phyloP scores from a whole-genome alignment of 2,329 filamentous ascomycete species.

The Xylariaceae sp. region DNA sequence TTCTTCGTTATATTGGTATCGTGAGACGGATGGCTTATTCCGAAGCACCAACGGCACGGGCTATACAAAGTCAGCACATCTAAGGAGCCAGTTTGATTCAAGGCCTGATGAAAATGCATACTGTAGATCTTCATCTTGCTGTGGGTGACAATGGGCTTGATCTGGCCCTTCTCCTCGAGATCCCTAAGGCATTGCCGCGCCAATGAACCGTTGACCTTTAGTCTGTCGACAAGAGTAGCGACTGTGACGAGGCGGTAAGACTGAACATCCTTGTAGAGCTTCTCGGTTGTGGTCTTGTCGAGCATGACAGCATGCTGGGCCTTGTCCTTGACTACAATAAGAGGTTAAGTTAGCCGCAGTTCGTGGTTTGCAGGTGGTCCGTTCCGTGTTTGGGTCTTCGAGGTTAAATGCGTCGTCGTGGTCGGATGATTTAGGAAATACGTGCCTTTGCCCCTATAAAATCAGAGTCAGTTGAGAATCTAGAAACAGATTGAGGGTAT shows the following conservation, averaged over 20 bases:
- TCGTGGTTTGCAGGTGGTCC: background rate
- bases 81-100: background rate
- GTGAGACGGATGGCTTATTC: constrained; percentile 34
- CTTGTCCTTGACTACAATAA: constrained; percentile 89
- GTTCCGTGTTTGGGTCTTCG: constrained; percentile 12
- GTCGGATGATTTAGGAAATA: constrained; percentile 14
- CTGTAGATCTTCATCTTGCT: constrained; percentile 99
- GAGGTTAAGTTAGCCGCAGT: constrained; percentile 22
- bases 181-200: constrained; percentile 85
- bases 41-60: constrained; percentile 34
- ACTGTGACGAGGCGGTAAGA: constrained; percentile 99
- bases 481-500: constrained; percentile 19
- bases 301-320: constrained; percentile 98
- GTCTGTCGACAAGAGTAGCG: constrained; percentile 95
- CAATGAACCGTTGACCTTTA: constrained; percentile 99
- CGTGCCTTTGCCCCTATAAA: constrained; percentile 33
- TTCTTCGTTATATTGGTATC: constrained; percentile 34
- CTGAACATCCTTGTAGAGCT: constrained; percentile 99
- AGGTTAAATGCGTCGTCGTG: constrained; percentile 9
- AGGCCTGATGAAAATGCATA: constrained; percentile 37
- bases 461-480: constrained; percentile 22
- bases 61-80: constrained; percentile 23
- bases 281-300: constrained; percentile 95
- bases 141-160: constrained; percentile 96
- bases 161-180: constrained; percentile 95